These are phyloP conservation scores for Centrapalus pauciflorus DNA, from an alignment of 129 eudicot genomes.

Conservation along the genomic window DNA sequence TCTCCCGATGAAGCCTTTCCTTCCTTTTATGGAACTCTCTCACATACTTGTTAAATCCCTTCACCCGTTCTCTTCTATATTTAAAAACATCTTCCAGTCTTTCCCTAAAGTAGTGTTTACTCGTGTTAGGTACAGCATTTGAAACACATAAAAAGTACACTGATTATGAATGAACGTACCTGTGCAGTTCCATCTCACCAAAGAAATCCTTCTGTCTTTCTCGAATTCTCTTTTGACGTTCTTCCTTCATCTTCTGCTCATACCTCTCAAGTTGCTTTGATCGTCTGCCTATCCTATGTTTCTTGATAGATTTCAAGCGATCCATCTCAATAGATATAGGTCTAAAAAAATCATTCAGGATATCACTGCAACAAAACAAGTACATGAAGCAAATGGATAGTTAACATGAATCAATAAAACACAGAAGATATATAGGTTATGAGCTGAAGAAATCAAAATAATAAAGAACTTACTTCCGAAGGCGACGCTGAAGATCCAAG, in stretches of 20 bases:
- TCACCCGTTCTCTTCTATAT: conserved; percentile 82
- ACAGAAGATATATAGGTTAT: background rate
- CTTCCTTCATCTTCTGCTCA: conserved; percentile 98
- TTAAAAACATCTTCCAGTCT: conserved; percentile 82
- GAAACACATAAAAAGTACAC: background rate
- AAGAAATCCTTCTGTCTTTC: conserved; percentile 97
- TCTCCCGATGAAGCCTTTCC: conserved; percentile 89
- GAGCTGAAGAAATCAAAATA: background rate
- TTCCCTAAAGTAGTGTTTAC: conserved; percentile 48
- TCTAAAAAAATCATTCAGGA: conserved; percentile 75
- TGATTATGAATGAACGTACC: conserved; percentile 35
- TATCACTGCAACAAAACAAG: conserved; percentile 66
- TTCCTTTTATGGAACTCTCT: conserved; percentile 95
- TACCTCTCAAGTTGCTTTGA: conserved; percentile 86
- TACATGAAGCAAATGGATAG: conserved; percentile 1
- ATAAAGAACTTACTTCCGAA: conserved; percentile 60
- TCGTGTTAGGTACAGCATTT: background rate
- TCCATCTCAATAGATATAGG: conserved; percentile 79
- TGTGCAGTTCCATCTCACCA: conserved; percentile 83
- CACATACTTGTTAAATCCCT: conserved; percentile 77
- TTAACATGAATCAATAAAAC: background rate
- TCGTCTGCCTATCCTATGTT: conserved; percentile 87
- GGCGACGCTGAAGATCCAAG: conserved; percentile 78
- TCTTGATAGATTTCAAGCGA: conserved; percentile 78
- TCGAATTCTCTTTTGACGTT: conserved; percentile 87